phyloP scores from a whole-genome alignment of 257 asterid genomes.

The Avicennia marina region DNA sequence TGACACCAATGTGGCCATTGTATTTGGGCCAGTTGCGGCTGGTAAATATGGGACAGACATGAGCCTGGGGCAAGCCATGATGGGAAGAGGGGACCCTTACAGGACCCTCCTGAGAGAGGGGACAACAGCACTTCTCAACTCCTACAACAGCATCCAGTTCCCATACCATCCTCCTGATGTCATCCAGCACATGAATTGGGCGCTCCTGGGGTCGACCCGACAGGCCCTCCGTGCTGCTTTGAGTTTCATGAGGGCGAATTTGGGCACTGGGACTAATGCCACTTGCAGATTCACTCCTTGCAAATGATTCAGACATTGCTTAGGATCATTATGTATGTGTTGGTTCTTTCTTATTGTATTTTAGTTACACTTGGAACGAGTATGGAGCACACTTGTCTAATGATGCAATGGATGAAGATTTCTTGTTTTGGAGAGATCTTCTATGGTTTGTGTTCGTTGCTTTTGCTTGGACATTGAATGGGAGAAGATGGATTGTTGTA shows the following conservation, averaged over 20 bases:
- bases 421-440: too few species aligned
- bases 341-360: constrained; percentile 2
- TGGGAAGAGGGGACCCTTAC: constrained; percentile 84
- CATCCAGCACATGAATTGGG: constrained; percentile 54
- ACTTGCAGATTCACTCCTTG: constrained; percentile 68
- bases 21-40: constrained; percentile 67
- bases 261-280: constrained; percentile 39
- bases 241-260: constrained; percentile 72
- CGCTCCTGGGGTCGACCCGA: constrained; percentile 56
- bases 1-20: constrained; percentile 62
- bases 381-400: too few species aligned
- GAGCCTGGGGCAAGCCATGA: constrained; percentile 52
- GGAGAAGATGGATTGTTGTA: too few species aligned
- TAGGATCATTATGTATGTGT: constrained; percentile 7
- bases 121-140: constrained; percentile 79
- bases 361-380: too few species aligned
- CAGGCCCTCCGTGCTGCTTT: constrained; percentile 63
- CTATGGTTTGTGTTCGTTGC: too few species aligned
- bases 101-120: constrained; percentile 82
- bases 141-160: constrained; percentile 64
- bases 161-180: constrained; percentile 65
- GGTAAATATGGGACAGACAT: constrained; percentile 68
- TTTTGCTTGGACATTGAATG: too few species aligned
- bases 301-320: constrained; percentile 35
- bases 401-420: too few species aligned